phyloP scores from a whole-genome alignment of 1,284 basidiomycete genomes.

The Sphagnurus paluster region DNA sequence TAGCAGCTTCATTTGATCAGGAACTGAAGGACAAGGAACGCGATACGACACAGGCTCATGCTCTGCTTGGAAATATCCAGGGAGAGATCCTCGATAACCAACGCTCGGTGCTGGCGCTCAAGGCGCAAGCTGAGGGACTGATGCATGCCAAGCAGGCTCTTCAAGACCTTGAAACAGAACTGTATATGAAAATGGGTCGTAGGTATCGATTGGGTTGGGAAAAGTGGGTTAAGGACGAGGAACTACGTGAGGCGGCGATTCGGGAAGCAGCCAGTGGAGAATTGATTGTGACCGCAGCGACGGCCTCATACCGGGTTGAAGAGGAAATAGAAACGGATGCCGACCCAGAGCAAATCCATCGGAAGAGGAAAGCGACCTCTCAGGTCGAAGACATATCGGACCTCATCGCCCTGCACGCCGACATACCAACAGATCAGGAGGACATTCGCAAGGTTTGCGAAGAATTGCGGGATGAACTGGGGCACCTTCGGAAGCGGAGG shows the following conservation, averaged over 20 bases:
- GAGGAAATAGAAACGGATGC: conserved; percentile 17
- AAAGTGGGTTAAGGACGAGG: conserved; percentile 88
- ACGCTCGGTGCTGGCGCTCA: conserved; percentile 71
- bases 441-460: conserved; percentile 62
- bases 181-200: conserved; percentile 76
- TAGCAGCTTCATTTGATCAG: conserved; percentile 92
- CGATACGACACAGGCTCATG: conserved; percentile 89
- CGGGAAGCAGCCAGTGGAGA: conserved; percentile 58
- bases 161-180: conserved; percentile 62
- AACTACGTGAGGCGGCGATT: conserved; percentile 67
- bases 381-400: conserved; percentile 64
- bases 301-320: conserved; percentile 36
- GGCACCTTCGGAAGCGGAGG: conserved; percentile 64
- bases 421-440: conserved; percentile 59
- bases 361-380: conserved; percentile 49
- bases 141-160: conserved; percentile 63
- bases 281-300: conserved; percentile 43
- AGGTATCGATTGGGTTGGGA: conserved; percentile 88
- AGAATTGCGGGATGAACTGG: conserved; percentile 62
- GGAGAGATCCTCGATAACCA: conserved; percentile 91
- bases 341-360: conserved; percentile 36
- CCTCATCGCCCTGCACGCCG: conserved; percentile 53
- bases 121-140: conserved; percentile 68
- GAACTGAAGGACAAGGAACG: conserved; percentile 92
- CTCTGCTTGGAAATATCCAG: conserved; percentile 86